Percentiles rank a stretch among this genome's conserved stretches.
phyloP scores from a whole-genome alignment of 495 filamentous ascomycete genomes.

The Penicillium taxi region DNA sequence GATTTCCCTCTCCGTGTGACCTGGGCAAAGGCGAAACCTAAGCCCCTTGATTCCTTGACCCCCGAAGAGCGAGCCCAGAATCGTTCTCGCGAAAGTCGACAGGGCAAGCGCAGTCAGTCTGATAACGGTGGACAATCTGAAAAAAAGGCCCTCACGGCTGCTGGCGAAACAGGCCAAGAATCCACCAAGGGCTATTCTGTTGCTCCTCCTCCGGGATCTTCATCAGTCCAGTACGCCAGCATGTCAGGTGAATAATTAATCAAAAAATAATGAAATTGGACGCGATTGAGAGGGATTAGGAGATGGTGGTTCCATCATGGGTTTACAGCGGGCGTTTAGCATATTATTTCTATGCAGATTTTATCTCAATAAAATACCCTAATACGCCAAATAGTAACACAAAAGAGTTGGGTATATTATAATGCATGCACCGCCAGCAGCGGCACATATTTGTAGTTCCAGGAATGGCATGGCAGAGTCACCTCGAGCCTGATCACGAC shows the following conservation, averaged over 20 bases:
- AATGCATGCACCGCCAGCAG: constrained; percentile 25
- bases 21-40: constrained; percentile 88
- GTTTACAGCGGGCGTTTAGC: constrained; percentile 34
- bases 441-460: background rate
- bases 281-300: background rate
- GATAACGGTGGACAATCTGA: constrained; percentile 22
- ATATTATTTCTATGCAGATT: constrained; percentile 31
- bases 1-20: constrained; percentile 83
- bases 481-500: constrained; percentile 15
- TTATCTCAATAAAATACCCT: constrained; percentile 31
- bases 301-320: constrained; percentile 22
- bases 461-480: background rate
- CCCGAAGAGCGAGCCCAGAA: constrained; percentile 68
- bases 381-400: constrained; percentile 26
- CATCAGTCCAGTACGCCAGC: constrained; percentile 76
- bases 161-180: constrained; percentile 31
- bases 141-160: constrained; percentile 29
- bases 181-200: constrained; percentile 45
- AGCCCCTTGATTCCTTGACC: constrained; percentile 81
- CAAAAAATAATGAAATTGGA: background rate
- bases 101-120: constrained; percentile 37
- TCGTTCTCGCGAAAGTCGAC: constrained; percentile 64
- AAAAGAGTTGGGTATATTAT: constrained; percentile 42
- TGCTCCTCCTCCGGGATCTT: constrained; percentile 75
- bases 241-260: constrained; percentile 63